Percentiles rank a stretch among this genome's conserved stretches.
These are phyloP conservation scores for Mentha longifolia DNA, from an alignment of 257 asterid genomes.

Conservation along the genomic window DNA sequence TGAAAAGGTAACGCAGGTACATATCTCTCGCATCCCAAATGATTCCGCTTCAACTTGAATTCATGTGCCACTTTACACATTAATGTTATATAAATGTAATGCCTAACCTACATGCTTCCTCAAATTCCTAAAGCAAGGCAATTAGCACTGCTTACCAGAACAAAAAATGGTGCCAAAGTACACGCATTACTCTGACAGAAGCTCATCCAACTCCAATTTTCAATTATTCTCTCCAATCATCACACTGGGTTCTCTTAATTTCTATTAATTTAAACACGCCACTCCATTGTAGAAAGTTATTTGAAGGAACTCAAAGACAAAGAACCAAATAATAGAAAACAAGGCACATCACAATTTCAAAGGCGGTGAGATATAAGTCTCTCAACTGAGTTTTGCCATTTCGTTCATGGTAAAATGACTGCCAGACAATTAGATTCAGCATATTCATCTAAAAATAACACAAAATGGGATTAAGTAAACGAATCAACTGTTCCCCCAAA, in stretches of 20 bases:
- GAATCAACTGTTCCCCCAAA: too few relatives aligned
- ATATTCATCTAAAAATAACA: background rate
- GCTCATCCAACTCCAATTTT: too few relatives aligned
- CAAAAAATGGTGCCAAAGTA: too few relatives aligned
- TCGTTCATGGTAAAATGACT: background rate
- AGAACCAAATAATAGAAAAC: background rate
- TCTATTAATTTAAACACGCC: background rate
- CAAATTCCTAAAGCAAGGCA: background rate
- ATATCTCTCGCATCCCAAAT: too few relatives aligned
- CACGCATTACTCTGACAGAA: too few relatives aligned
- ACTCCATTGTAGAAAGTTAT: background rate
- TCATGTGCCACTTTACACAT: background rate
- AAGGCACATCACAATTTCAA: background rate
- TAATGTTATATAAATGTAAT: background rate
- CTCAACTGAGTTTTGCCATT: background rate
- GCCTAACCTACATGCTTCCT: slow-evolving; percentile 8
- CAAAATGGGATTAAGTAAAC: too few relatives aligned
- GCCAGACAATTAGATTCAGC: background rate
- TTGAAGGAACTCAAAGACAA: background rate
- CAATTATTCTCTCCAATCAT: too few relatives aligned
- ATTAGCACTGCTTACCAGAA: background rate
- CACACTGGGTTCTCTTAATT: too few relatives aligned
- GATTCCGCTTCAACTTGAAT: background rate
- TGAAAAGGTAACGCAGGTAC: too few relatives aligned
- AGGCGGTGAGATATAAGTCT: background rate